A percentile compares a stretch with the other conserved stretches of the same genome.
These are phyloP conservation scores for Bipolaris sorokiniana DNA, from an alignment of 2,329 filamentous ascomycete species.

Conservation along the genomic window DNA sequence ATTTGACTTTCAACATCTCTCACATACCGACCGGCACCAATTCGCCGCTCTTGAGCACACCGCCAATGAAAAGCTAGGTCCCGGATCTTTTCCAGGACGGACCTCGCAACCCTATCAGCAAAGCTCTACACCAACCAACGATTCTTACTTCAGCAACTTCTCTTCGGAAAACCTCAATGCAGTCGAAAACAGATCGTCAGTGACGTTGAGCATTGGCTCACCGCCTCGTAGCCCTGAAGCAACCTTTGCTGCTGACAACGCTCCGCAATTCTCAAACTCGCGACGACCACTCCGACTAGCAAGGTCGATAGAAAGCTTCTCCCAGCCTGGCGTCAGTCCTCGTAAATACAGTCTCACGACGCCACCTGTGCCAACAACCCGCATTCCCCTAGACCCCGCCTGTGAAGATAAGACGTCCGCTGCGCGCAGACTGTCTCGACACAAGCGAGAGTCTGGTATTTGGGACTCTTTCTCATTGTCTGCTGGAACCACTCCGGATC, in stretches of 20 bases:
- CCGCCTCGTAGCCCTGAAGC: slow-evolving; percentile 34
- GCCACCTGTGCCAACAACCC: slow-evolving; percentile 50
- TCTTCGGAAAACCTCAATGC: slow-evolving; percentile 33
- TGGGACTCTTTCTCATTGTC: slow-evolving; percentile 40
- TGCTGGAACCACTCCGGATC: slow-evolving; percentile 22
- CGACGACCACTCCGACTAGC: slow-evolving; percentile 34
- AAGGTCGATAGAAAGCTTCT: slow-evolving; percentile 60
- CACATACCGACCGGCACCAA: slow-evolving; percentile 63
- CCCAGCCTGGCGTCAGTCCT: slow-evolving; percentile 56
- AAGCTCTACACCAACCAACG: slow-evolving; percentile 53
- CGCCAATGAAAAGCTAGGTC: slow-evolving; percentile 43
- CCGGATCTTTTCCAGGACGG: slow-evolving; percentile 60
- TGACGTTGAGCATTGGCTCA: slow-evolving; percentile 26
- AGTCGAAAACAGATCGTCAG: slow-evolving; percentile 25
- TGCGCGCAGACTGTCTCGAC: slow-evolving; percentile 14
- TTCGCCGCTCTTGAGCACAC: slow-evolving; percentile 60
- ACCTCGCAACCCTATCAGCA: slow-evolving; percentile 59
- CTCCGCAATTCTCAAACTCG: slow-evolving; percentile 17
- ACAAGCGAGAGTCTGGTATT: slow-evolving; percentile 42
- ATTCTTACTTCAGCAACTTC: slow-evolving; percentile 47
- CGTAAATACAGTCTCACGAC: slow-evolving; percentile 49
- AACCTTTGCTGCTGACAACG: slow-evolving; percentile 14
- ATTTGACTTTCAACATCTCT: slow-evolving; percentile 69
- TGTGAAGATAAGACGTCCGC: background rate
- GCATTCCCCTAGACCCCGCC: slow-evolving; percentile 26